A percentile compares a stretch with the other conserved stretches of the same genome.
phyloP scores from a whole-genome alignment of 2,329 filamentous ascomycete genomes.

The Colletotrichum sp. region DNA sequence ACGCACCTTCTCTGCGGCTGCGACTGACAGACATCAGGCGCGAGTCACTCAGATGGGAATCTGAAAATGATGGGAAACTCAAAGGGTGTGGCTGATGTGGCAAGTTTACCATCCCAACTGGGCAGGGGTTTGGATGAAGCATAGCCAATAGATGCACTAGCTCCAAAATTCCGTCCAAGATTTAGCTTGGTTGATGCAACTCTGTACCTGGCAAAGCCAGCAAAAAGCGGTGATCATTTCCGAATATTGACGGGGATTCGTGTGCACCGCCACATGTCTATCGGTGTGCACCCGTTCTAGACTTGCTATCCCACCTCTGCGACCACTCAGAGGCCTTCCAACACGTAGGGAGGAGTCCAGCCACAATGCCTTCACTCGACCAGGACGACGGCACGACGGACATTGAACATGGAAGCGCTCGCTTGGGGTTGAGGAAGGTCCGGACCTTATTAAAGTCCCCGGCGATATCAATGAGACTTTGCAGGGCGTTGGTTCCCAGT shows the following conservation, averaged over 20 bases:
- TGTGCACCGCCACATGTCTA: constrained; percentile 14
- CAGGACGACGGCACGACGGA: background rate
- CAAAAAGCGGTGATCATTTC: constrained; percentile 20
- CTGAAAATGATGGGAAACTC: background rate
- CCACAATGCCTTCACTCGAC: background rate
- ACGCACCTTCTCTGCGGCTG: background rate
- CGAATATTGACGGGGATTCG: constrained; percentile 9
- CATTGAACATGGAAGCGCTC: background rate
- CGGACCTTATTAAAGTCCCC: constrained; percentile 4
- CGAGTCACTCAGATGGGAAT: background rate
- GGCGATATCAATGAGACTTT: background rate
- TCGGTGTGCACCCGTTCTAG: background rate
- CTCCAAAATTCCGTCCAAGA: background rate
- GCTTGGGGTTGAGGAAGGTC: background rate
- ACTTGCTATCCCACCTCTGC: background rate
- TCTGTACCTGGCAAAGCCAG: constrained; percentile 6
- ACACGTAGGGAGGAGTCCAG: background rate
- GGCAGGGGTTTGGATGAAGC: background rate
- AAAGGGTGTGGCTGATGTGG: constrained; percentile 17
- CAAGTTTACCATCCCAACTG: background rate
- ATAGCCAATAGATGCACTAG: background rate
- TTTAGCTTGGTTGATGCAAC: background rate
- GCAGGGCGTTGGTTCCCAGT: background rate
- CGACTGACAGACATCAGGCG: background rate
- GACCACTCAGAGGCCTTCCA: background rate